Percentiles rank a stretch among this genome's conserved stretches.
Conservation (phyloP, 768 basidiomycete species). For the Mycena filopes region DNA sequence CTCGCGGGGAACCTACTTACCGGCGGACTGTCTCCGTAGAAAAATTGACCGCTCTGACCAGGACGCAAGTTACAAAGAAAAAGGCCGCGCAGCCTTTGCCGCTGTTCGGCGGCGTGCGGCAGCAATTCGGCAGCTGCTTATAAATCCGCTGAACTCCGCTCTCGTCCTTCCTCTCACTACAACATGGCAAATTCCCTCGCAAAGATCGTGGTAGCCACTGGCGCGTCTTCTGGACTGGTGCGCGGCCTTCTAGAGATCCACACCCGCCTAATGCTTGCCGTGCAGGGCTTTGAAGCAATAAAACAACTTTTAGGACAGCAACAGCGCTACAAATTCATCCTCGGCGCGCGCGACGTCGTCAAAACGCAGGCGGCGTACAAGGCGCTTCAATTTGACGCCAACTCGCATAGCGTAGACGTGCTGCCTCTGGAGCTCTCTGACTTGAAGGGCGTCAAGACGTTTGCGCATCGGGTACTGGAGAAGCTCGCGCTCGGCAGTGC, state of each 20-base stretch:
- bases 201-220: conserved; percentile 29
- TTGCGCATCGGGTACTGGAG: conserved; percentile 21
- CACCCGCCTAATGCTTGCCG: background rate
- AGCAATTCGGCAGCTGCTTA: no score
- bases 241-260: background rate
- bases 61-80: no score
- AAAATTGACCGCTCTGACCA: no score
- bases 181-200: background rate
- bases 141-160: no score
- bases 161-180: no score
- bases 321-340: conserved; percentile 24
- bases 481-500: background rate
- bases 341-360: conserved; percentile 24
- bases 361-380: conserved; percentile 15
- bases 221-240: conserved; percentile 29
- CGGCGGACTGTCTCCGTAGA: no score
- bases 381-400: background rate
- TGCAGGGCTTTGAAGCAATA: conserved; percentile 27
- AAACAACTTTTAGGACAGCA: conserved; percentile 26
- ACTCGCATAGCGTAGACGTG: conserved; percentile 12
- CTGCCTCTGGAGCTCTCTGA: conserved; percentile 28
- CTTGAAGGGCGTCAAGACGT: conserved; percentile 18
- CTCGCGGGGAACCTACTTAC: no score
- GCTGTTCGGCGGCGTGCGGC: no score
- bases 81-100: no score